Base-by-base conservation (phyloP, 805 yeast genomes). In the Phaffomyces antillensis region DNA sequence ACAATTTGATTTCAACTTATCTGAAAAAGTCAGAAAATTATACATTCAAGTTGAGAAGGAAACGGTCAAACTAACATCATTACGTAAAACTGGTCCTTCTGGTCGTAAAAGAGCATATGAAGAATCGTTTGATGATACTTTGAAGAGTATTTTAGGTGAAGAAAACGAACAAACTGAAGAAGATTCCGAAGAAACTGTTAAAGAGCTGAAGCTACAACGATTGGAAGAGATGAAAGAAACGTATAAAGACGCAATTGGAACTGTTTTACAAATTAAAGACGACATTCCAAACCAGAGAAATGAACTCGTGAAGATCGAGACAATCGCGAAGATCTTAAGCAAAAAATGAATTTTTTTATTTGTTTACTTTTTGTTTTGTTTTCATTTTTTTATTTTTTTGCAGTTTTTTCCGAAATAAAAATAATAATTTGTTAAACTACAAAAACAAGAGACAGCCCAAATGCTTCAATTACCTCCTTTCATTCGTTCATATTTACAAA, bases 1-100 rank as follows among this genome's bases (percentile, higher is more conserved):
- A 58, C 88, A 90, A 1, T 84, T 83, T 60, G 91, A 86, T 56
- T 63, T 73, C 35, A 79, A 73, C 17, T 61, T 84, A 47, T 82
- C 83, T 59, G 80, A 76, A 46, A 60, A 69, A 44, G 72, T 86
- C 26, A 67, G 91, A 39, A 67, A 71, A 40, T 53, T 76, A 40
- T 76, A 84, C 49, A 71, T 71, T 40, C 69, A 73, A 34, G 81
- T 85, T 46, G 95, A 86, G 51, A 73, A 71, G 40, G 76, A 75
- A 48, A 77, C 87, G 0, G 72, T 78, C 1, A 72, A 68, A 45
- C 73, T 82, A 16, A 74, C 86, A 0, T 66, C 68, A 20, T 60
- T 81, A 43, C 65, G 93, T 41, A 68, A 77, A 41, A 69, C 69
- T 17, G 66, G 75, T 12, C 89, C 88, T 0, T 48, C 50, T 11